These are phyloP conservation scores for Hirschfeldia incana DNA, from an alignment of 345 rosid species.

Conservation along the genomic window DNA sequence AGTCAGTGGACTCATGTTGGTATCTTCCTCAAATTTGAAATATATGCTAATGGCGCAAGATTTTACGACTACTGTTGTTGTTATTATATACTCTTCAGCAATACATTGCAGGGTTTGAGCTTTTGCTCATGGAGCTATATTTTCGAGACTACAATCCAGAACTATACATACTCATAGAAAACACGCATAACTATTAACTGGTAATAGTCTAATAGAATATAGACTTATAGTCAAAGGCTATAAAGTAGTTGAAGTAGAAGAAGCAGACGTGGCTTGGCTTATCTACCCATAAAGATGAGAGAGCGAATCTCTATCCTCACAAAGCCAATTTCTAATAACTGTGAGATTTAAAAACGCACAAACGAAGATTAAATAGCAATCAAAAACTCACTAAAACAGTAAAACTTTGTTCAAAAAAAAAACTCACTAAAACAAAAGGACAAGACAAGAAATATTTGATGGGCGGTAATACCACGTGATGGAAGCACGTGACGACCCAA, in stretches of 20 bases:
- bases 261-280: not conserved
- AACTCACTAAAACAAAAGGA: not conserved
- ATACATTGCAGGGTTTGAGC: not conserved
- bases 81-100: not conserved
- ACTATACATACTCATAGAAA: not conserved
- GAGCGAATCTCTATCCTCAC: not conserved
- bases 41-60: not conserved
- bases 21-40: not conserved
- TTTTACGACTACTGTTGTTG: not conserved
- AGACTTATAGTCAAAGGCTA: not conserved
- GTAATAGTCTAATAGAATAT: not conserved
- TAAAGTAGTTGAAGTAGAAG: not conserved
- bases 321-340: not conserved
- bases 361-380: slow-evolving; percentile 10
- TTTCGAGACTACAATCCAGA: not conserved
- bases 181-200: not conserved
- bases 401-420: too few relatives aligned
- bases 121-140: not conserved
- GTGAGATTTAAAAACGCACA: not conserved
- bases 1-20: slow-evolving; percentile 1
- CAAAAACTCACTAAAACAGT: not conserved
- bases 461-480: slow-evolving; percentile 16
- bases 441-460: slow-evolving; percentile 17
- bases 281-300: not conserved
- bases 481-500: slow-evolving; percentile 10